Evolutionary conservation across 441 rosid genomes (phyloP).

Genomic region (Eugenia klotzschiana): DNA sequence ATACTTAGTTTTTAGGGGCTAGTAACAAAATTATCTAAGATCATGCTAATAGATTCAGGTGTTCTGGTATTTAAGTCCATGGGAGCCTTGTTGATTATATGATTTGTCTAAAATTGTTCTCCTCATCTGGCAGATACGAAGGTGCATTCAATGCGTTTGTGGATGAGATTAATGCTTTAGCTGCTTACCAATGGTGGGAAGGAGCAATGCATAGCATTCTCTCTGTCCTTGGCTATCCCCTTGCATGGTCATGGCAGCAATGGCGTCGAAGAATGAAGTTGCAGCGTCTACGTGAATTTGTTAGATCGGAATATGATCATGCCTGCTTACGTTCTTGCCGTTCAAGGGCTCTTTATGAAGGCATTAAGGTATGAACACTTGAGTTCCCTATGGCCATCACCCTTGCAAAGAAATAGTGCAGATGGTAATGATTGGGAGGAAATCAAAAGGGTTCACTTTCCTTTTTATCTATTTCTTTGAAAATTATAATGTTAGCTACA

Average conservation of each 20-base stretch:
- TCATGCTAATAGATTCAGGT: not conserved
- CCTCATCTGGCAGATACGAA: slow-evolving; percentile 52
- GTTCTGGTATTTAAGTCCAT: not conserved
- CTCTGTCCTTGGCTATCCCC: slow-evolving; percentile 66
- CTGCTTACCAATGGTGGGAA: slow-evolving; percentile 99
- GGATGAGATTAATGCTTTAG: slow-evolving; percentile 89
- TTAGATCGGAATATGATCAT: slow-evolving; percentile 98
- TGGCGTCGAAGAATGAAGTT: slow-evolving; percentile 82
- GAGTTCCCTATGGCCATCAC: not conserved
- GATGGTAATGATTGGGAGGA: not conserved
- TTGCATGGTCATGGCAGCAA: slow-evolving; percentile 99
- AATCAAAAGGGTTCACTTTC: not conserved
- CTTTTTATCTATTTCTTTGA: not conserved
- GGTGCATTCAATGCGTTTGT: slow-evolving; percentile 89
- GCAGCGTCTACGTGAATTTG: slow-evolving; percentile 91
- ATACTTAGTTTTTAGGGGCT: not conserved
- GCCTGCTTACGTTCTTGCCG: slow-evolving; percentile 98
- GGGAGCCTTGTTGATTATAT: not conserved
- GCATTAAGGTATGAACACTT: slow-evolving; percentile 57
- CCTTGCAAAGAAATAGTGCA: not conserved
- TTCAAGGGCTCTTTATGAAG: slow-evolving; percentile 97
- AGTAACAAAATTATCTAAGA: not conserved
- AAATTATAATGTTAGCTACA: not conserved
- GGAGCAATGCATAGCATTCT: slow-evolving; percentile 85
- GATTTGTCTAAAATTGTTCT: not conserved